Percentiles rank a stretch among this genome's conserved stretches.
Evolutionary conservation across 2,329 filamentous ascomycete species (phyloP).

Genomic region (Corinectria fuckeliana): DNA sequence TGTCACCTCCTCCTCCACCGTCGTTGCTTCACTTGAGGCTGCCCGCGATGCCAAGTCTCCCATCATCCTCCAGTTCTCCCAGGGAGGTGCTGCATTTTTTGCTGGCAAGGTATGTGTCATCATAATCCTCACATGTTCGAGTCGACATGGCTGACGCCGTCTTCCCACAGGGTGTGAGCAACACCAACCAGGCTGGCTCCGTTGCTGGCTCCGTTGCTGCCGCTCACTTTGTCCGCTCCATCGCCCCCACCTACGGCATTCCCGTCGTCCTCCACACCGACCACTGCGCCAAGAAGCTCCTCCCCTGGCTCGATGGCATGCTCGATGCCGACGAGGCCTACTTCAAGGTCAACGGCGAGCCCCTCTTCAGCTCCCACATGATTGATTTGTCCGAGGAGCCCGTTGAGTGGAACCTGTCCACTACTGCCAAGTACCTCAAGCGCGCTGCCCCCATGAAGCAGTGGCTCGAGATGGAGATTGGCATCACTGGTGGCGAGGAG

Average conservation of each 20-base stretch:
- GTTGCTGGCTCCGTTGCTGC: conserved; percentile 87
- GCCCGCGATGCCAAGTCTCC: conserved; percentile 90
- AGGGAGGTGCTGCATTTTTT: conserved; percentile 93
- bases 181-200: conserved; percentile 82
- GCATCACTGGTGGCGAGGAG: conserved; percentile 95
- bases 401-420: conserved; percentile 89
- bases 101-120: conserved; percentile 72
- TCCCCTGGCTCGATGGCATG: conserved; percentile 97
- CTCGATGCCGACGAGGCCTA: conserved; percentile 91
- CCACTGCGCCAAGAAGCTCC: conserved; percentile 99
- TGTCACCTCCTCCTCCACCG: conserved; percentile 85
- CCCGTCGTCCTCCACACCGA: conserved; percentile 96
- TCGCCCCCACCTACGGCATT: conserved; percentile 86
- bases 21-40: conserved; percentile 87
- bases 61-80: conserved; percentile 90
- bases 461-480: conserved; percentile 94
- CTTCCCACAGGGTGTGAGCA: conserved; percentile 70
- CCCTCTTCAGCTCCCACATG: conserved; percentile 97
- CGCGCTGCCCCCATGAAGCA: conserved; percentile 96
- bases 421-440: conserved; percentile 92
- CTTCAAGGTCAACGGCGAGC: conserved; percentile 92
- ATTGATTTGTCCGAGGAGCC: conserved; percentile 95
- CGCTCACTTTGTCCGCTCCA: conserved; percentile 89
- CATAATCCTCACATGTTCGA: background rate
- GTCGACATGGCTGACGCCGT: conserved; percentile 22